A percentile compares a stretch with the other conserved stretches of the same genome.
Conservation (phyloP, 164 flowering plant genomes). For the Vitis amurensis region DNA sequence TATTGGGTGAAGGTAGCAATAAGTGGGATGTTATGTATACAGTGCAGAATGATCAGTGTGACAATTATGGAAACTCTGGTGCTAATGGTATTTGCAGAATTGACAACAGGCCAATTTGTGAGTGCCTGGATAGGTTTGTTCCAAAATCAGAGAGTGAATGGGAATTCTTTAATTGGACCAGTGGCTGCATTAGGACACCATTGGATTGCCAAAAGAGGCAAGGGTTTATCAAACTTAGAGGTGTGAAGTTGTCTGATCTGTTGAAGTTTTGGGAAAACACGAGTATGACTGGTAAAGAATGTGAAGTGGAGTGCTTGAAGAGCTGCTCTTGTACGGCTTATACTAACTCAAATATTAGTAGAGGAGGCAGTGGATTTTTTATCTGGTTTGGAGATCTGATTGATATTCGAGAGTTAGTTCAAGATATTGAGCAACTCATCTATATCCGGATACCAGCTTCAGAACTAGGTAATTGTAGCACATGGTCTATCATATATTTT, state of each 20-base stretch:
- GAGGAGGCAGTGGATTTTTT: constrained; percentile 21
- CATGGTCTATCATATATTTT: too few relatives aligned
- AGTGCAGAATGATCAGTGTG: constrained; percentile 2
- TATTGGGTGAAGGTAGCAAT: not conserved
- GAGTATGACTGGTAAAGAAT: constrained; percentile 6
- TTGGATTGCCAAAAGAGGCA: constrained; percentile 20
- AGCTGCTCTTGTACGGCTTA: constrained; percentile 32
- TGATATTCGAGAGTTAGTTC: constrained; percentile 13
- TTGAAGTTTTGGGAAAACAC: not conserved
- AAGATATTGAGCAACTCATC: constrained; percentile 13
- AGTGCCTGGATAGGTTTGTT: constrained; percentile 19
- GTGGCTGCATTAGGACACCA: constrained; percentile 23
- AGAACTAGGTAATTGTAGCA: constrained; percentile 19
- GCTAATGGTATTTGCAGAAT: not conserved
- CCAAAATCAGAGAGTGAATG: constrained; percentile 14
- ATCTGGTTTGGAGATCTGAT: constrained; percentile 30
- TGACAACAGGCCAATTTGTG: not conserved
- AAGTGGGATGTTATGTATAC: not conserved
- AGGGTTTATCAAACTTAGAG: constrained; percentile 7
- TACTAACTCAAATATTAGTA: not conserved
- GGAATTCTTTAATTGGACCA: constrained; percentile 10
- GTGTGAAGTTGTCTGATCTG: constrained; percentile 30
- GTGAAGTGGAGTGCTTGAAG: constrained; percentile 19
- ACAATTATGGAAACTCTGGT: not conserved
- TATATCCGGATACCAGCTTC: constrained; percentile 20